A percentile compares a stretch with the other conserved stretches of the same genome.
Conservation (phyloP, 345 rosid species). For the Salix arbutifolia region DNA sequence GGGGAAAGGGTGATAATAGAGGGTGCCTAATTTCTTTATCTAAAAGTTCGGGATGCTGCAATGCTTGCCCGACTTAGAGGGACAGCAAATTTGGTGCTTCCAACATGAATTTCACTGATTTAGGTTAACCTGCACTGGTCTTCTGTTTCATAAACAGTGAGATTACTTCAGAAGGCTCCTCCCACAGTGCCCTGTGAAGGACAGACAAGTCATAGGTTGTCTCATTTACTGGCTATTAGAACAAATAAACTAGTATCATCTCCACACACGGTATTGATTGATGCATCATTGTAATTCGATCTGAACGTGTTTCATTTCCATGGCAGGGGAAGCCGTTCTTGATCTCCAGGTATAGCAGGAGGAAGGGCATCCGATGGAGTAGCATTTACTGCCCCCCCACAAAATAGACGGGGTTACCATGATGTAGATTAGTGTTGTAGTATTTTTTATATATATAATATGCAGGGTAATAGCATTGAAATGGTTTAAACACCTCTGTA, state of each 20-base stretch:
- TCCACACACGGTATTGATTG: neutral
- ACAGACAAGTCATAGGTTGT: neutral
- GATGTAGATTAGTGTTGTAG: conserved; percentile 12
- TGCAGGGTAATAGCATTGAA: conserved; percentile 1
- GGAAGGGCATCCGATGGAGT: conserved; percentile 12
- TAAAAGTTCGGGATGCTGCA: neutral
- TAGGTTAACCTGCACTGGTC: neutral
- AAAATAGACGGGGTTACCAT: conserved; percentile 15
- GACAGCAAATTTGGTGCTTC: neutral
- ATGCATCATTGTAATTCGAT: neutral
- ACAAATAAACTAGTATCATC: neutral
- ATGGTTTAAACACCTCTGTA: conserved; percentile 17
- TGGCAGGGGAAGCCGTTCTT: conserved; percentile 48
- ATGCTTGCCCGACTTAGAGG: neutral
- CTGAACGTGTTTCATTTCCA: neutral
- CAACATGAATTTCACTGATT: neutral
- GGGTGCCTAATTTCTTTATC: neutral
- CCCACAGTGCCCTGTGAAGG: neutral
- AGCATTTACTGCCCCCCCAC: conserved; percentile 15
- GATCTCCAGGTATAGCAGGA: conserved; percentile 36
- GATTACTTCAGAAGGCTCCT: neutral
- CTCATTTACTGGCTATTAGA: neutral
- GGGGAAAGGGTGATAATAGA: neutral
- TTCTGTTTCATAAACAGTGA: neutral
- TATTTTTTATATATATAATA: neutral